Evolutionary conservation across 208 protist genomes (phyloP).

Genomic region (Acanthamoeba quina): DNA sequence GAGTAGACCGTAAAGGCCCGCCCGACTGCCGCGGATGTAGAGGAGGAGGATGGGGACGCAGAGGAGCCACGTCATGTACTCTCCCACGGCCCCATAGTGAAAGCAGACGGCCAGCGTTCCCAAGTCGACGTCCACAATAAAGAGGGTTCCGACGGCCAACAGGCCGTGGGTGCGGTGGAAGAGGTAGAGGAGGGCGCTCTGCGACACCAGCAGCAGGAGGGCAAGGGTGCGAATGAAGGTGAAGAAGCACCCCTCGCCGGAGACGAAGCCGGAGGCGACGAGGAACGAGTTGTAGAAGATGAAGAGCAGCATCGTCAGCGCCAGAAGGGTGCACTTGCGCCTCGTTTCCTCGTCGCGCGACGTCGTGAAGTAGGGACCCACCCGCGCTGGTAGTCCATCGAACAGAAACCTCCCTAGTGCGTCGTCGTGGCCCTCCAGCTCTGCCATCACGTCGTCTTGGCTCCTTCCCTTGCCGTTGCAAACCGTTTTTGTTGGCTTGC

Average conservation of each 20-base stretch:
- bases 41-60: constrained; percentile 31
- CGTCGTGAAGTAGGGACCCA: constrained; percentile 20
- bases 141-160: not conserved
- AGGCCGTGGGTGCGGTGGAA: not conserved
- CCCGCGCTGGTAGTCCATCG: not conserved
- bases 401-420: not conserved
- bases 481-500: too few species aligned
- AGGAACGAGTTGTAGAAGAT: not conserved
- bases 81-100: not conserved
- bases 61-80: constrained; percentile 50
- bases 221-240: not conserved
- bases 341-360: not conserved
- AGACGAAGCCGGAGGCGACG: not conserved
- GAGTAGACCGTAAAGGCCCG: not conserved
- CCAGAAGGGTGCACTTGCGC: not conserved
- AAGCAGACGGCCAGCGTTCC: constrained; percentile 27
- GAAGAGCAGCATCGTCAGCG: constrained; percentile 14
- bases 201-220: not conserved
- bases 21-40: constrained; percentile 42
- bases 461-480: too few species aligned
- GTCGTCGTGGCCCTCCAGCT: not conserved
- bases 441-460: not conserved
- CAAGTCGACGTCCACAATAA: not conserved
- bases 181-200: constrained; percentile 3
- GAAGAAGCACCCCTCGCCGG: constrained; percentile 32